Conservation (phyloP, 352 stramenopile genomes). For the Globisporangium sylvaticum region DNA sequence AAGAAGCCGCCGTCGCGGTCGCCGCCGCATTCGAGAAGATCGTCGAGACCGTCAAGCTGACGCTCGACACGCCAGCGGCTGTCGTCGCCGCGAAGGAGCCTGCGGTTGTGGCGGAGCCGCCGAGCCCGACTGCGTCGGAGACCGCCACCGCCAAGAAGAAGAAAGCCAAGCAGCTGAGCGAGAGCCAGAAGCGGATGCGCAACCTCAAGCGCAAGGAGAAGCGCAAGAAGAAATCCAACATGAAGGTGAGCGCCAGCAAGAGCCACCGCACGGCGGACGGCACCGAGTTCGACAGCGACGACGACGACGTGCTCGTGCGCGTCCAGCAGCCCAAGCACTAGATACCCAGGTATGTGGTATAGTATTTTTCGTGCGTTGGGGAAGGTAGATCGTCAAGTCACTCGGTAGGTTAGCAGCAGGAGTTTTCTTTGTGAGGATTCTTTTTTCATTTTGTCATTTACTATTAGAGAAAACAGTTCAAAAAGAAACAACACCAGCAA, state of each 20-base stretch:
- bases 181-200: conserved; percentile 58
- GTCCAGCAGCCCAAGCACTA: conserved; percentile 17
- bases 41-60: conserved; percentile 18
- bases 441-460: conserved; percentile 10
- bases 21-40: conserved; percentile 16
- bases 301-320: conserved; percentile 22
- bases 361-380: background rate
- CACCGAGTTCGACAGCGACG: conserved; percentile 22
- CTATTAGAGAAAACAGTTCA: conserved; percentile 11
- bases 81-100: background rate
- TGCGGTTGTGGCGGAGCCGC: background rate
- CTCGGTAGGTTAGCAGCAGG: conserved; percentile 2
- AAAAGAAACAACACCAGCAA: background rate
- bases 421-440: background rate
- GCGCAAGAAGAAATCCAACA: conserved; percentile 58
- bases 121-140: conserved; percentile 12
- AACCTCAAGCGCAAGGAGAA: conserved; percentile 78
- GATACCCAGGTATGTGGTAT: background rate
- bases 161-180: conserved; percentile 35
- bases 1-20: background rate
- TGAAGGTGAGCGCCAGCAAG: conserved; percentile 39
- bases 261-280: conserved; percentile 20
- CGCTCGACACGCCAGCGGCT: conserved; percentile 1
- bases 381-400: background rate
- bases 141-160: conserved; percentile 6